Evolutionary conservation across 2,329 filamentous ascomycete genomes (phyloP).

Genomic region (Colletotrichum brevisporum): DNA sequence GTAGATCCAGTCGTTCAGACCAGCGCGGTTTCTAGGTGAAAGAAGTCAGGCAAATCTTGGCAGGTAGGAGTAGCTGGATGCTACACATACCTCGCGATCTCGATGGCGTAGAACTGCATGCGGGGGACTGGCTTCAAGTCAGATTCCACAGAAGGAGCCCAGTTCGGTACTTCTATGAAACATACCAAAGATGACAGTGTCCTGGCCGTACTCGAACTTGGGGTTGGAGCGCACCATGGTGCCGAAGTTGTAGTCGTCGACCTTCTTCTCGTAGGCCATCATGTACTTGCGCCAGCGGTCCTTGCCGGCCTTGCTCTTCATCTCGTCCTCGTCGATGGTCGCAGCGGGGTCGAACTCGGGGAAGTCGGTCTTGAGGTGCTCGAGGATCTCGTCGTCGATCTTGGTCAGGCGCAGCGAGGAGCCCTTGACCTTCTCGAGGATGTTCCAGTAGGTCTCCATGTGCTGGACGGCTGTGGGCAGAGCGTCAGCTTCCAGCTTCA

Average conservation of each 20-base stretch:
- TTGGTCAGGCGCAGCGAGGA: conserved; percentile 93
- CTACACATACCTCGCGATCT: conserved; percentile 59
- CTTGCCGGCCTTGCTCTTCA: conserved; percentile 98
- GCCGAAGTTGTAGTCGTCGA: conserved; percentile 99
- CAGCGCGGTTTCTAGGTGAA: conserved; percentile 84
- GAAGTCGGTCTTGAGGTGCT: conserved; percentile 88
- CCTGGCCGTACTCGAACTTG: conserved; percentile 86
- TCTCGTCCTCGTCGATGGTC: conserved; percentile 89
- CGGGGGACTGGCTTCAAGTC: conserved; percentile 60
- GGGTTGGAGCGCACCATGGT: conserved; percentile 88
- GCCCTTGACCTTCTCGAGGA: conserved; percentile 91
- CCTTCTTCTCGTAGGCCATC: conserved; percentile 91
- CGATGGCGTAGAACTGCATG: conserved; percentile 70
- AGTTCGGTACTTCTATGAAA: not conserved
- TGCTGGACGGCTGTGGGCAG: conserved; percentile 81
- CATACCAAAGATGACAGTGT: conserved; percentile 91
- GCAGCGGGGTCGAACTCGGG: conserved; percentile 90
- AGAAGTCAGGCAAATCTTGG: conserved; percentile 54
- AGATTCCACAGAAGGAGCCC: not conserved
- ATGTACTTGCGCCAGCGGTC: conserved; percentile 96
- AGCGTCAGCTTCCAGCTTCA: conserved; percentile 1
- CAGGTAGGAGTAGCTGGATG: not conserved
- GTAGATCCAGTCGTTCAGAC: conserved; percentile 97
- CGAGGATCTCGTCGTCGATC: conserved; percentile 94
- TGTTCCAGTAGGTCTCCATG: conserved; percentile 96